Percentiles rank a stretch among this genome's conserved stretches.
Evolutionary conservation across 805 yeast species (phyloP).

Genomic region (Candida cerambycidarum): DNA sequence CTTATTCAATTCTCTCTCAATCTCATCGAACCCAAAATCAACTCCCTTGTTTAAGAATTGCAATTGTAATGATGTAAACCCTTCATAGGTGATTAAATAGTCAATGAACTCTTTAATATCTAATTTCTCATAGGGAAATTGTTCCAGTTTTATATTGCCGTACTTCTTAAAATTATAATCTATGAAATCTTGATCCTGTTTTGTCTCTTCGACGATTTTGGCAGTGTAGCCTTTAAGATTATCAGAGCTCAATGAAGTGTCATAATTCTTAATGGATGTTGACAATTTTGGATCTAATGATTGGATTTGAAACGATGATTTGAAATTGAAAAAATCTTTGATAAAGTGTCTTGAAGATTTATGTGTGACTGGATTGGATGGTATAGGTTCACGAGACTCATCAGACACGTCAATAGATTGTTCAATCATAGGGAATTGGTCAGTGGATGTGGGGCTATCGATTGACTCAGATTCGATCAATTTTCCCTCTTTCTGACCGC

Average conservation of each 20-base stretch:
- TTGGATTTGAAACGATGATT: conserved; percentile 4
- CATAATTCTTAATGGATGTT: conserved; percentile 29
- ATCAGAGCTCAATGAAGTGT: conserved; percentile 21
- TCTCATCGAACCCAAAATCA: conserved; percentile 39
- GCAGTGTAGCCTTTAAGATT: conserved; percentile 29
- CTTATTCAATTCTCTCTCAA: conserved; percentile 35
- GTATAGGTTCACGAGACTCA: not conserved
- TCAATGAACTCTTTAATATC: conserved; percentile 31
- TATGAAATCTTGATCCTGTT: conserved; percentile 14
- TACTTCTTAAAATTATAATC: conserved; percentile 19
- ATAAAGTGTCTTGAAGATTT: conserved; percentile 10
- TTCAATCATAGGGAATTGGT: too few relatives aligned
- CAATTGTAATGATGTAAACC: conserved; percentile 27
- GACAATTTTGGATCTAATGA: conserved; percentile 16
- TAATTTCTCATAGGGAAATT: conserved; percentile 9
- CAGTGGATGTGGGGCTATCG: too few relatives aligned
- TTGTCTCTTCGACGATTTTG: conserved; percentile 16
- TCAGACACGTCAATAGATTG: too few relatives aligned
- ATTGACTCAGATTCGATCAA: too few relatives aligned
- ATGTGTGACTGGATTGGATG: not conserved
- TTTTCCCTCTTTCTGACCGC: not conserved
- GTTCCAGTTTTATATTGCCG: not conserved
- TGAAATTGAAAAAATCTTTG: conserved; percentile 12
- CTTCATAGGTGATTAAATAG: conserved; percentile 28
- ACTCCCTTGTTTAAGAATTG: conserved; percentile 26